Base-by-base conservation (phyloP, 2,329 filamentous ascomycete species). In the Colletotrichum viniferum region DNA sequence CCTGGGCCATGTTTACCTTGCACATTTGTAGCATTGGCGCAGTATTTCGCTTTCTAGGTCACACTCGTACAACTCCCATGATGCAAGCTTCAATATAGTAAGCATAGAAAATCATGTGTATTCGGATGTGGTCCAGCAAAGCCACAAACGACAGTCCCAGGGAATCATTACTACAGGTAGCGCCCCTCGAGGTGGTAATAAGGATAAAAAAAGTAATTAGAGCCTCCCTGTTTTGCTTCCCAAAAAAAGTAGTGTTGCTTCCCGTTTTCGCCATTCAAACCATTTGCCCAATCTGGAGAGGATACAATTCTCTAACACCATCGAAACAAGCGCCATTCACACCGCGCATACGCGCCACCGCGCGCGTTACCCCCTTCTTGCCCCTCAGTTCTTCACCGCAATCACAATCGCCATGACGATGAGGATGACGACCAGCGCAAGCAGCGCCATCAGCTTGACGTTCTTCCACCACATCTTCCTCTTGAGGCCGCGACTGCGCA, bases 381-480 rank as follows among this genome's bases (percentile, higher is more conserved):
- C 14, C n/a, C 71, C 78, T 74, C 75, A 81, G 70, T 87, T 89
- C 85, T 90, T 91, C 69, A 88, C 81, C 4, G 88, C 86, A 74
- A 91, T 86, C 32, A 91, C 85, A 73, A 91, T 89, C n/a, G 88
- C 86, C 78, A 90, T 79, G 61, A 92, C 79, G 78, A 92, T 90
- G 77, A 92, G 82, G 60, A 88, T 82, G 30, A 97, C 85, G 3
- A 96, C 95, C 60, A 98, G 81, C 5, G 85, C 88, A 77, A 96
- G 82, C 79, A 99, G 84, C 8, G 91, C 93, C 96, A 98, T 98
- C 79, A 99, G 86, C 87, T 97, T 97, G 61, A 98, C 91, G 84
- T 99, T 98, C 92, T 98, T 98, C 96, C 96, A 98, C 97, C 97
- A 99, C 97, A 99, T 98, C 85, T 94, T 91, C 82, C 97, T 91